These are phyloP conservation scores for Mycotypha africana DNA, from an alignment of 371 early-diverging fungal genomes.

Conservation along the genomic window DNA sequence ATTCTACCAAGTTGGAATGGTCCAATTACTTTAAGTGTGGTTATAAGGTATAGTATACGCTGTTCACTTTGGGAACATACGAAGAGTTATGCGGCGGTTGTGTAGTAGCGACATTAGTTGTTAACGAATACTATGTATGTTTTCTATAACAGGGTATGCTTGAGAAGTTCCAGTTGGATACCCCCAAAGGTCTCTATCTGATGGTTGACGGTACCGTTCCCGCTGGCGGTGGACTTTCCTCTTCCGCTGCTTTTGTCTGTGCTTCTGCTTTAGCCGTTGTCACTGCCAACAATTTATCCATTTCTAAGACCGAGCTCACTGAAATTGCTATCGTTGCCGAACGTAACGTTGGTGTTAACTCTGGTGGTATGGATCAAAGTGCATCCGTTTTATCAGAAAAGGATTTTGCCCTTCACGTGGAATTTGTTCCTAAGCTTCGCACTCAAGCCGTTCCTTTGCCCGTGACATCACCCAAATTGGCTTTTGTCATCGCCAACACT, in stretches of 20 bases:
- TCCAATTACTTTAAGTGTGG: slow-evolving; percentile 88
- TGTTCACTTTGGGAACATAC: background rate
- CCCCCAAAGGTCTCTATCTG: slow-evolving; percentile 63
- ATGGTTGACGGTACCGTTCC: slow-evolving; percentile 81
- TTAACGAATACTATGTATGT: too few species aligned
- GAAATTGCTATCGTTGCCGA: slow-evolving; percentile 77
- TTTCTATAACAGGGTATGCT: slow-evolving; percentile 53
- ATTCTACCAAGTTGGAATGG: slow-evolving; percentile 68
- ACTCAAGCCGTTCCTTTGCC: slow-evolving; percentile 64
- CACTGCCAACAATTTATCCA: slow-evolving; percentile 39
- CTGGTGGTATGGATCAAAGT: slow-evolving; percentile 92
- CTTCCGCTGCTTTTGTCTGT: slow-evolving; percentile 83
- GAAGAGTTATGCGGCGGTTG: too few species aligned
- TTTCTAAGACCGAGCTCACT: slow-evolving; percentile 66
- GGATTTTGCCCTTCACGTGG: slow-evolving; percentile 73
- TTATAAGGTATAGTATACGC: slow-evolving; percentile 50
- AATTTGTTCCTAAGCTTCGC: slow-evolving; percentile 75
- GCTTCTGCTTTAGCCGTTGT: slow-evolving; percentile 70
- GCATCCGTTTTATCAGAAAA: slow-evolving; percentile 77
- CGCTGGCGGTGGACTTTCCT: slow-evolving; percentile 82
- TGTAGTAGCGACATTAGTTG: too few species aligned
- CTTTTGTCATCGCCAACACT: slow-evolving; percentile 90
- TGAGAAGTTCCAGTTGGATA: slow-evolving; percentile 45
- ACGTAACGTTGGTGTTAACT: slow-evolving; percentile 78
- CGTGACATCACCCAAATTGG: slow-evolving; percentile 42